Evolutionary conservation across 2,329 filamentous ascomycete genomes (phyloP), one percentile per base, ranked within the genome.

Genomic region (Didymella exigua): DNA sequence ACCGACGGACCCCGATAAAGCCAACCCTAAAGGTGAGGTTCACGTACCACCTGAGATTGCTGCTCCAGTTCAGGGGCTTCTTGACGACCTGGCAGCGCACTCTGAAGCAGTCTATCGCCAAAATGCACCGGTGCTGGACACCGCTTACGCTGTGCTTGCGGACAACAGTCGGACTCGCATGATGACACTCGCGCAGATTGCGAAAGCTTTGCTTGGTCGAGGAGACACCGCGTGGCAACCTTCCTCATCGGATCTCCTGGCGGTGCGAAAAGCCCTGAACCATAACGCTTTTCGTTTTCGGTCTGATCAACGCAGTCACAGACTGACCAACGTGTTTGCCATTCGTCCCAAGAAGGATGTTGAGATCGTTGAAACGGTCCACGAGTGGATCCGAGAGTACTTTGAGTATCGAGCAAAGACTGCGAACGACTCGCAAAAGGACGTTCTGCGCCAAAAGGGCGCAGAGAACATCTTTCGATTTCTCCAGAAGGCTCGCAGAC

Each of bases 231-330:
- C 40, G 2, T 72, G 64, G 61, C 59, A 57, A 11, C 75, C 80
- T 0, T 60, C 67, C 1, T 54, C 67, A 60, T 80, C 79, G 24
- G 80, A 82, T 8, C 74, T 91, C 5, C 89, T 91, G 65, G 89
- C 90, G 4, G 85, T 92, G 6, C 87, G 91, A 61, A 84, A 84
- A 51, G 82, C 87, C 8, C 70, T 93, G 7, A 71, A 81, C 21
- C 78, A 81, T 34, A 82, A 86, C 55, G 85, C 87, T 8, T 79
- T 86, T 48, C 84, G 80, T 24, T 90, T 92, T 67, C 79, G 80
- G 59, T 83, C 69, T n/a, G 79, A 82, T 58, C 61, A 57, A 72
- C 80, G 73, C 65, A 82, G 59, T 70, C 81, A 74, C 73, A 81
- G 73, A 69, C 70, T 79, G 67, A 85, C 75, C 66, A 82, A 74